Percentiles rank a stretch among this genome's conserved stretches.
phyloP scores from a whole-genome alignment of 2,329 filamentous ascomycete species.

The Paraphoma sp. region DNA sequence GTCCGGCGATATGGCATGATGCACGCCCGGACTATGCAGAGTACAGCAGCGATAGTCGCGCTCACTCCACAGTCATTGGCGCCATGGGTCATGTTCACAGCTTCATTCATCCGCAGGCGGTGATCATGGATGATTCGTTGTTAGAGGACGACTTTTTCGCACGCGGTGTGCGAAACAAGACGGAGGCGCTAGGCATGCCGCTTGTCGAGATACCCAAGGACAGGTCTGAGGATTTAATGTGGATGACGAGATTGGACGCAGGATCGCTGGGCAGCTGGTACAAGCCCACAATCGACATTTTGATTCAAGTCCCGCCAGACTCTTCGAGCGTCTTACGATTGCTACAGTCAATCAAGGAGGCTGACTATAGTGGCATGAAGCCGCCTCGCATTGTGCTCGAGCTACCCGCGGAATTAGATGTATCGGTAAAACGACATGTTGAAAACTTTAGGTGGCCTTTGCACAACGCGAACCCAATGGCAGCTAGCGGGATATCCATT shows the following conservation, averaged over 20 bases:
- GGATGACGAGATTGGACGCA: constrained; percentile 80
- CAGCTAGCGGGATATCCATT: constrained; percentile 64
- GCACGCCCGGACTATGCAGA: constrained; percentile 76
- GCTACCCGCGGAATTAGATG: constrained; percentile 74
- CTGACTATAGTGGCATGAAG: constrained; percentile 75
- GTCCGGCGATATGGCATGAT: constrained; percentile 73
- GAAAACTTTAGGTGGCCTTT: constrained; percentile 71
- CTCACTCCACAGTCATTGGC: constrained; percentile 68
- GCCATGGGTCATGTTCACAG: constrained; percentile 74
- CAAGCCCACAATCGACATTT: constrained; percentile 76
- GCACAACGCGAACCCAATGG: constrained; percentile 48
- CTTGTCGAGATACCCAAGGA: constrained; percentile 77
- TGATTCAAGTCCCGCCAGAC: constrained; percentile 76
- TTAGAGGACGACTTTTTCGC: constrained; percentile 74
- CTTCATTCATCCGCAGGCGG: constrained; percentile 78
- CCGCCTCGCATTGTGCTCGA: constrained; percentile 84
- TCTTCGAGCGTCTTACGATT: constrained; percentile 80
- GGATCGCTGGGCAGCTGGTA: constrained; percentile 79
- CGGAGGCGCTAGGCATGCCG: constrained; percentile 61
- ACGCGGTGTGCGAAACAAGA: constrained; percentile 63
- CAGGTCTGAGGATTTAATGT: constrained; percentile 69
- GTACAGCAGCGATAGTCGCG: constrained; percentile 72
- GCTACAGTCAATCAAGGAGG: constrained; percentile 74
- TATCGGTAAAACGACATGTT: constrained; percentile 68
- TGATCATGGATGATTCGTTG: constrained; percentile 72